Percentiles rank a stretch among this genome's conserved stretches.
Conservation (phyloP, 139 green algal genomes). For the Tetraselmis striata region DNA sequence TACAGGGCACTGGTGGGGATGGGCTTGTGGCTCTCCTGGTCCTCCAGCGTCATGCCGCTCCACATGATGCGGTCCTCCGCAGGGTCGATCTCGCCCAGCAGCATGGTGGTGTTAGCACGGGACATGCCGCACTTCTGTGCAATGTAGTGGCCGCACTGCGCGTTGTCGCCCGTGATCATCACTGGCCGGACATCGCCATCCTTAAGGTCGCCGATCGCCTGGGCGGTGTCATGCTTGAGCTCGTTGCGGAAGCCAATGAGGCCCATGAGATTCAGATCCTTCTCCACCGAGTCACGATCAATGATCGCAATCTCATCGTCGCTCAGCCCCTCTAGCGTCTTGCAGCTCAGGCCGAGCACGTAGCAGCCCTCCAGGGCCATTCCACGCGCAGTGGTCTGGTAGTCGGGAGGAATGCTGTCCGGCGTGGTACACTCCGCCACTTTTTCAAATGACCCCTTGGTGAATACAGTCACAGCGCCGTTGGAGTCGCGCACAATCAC, state of each 20-base stretch:
- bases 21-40: not conserved
- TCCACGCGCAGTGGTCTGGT: not conserved
- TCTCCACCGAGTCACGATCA: constrained; percentile 7
- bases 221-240: constrained; percentile 8
- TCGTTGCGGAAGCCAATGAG: constrained; percentile 18
- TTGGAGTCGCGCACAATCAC: constrained; percentile 7
- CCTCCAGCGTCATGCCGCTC: not conserved
- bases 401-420: not conserved
- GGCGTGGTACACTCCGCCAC: not conserved
- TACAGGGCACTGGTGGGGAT: not conserved
- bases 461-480: not conserved
- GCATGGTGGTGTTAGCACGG: not conserved
- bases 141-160: constrained; percentile 16
- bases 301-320: not conserved
- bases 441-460: constrained; percentile 12
- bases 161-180: constrained; percentile 17
- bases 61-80: not conserved
- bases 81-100: constrained; percentile 8
- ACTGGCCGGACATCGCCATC: constrained; percentile 9
- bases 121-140: constrained; percentile 7
- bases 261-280: constrained; percentile 5
- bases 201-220: constrained; percentile 4
- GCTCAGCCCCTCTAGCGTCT: not conserved
- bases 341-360: constrained; percentile 10
- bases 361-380: constrained; percentile 16